phyloP scores from a whole-genome alignment of 2,329 filamentous ascomycete genomes.

The Penicillium olsonii region DNA sequence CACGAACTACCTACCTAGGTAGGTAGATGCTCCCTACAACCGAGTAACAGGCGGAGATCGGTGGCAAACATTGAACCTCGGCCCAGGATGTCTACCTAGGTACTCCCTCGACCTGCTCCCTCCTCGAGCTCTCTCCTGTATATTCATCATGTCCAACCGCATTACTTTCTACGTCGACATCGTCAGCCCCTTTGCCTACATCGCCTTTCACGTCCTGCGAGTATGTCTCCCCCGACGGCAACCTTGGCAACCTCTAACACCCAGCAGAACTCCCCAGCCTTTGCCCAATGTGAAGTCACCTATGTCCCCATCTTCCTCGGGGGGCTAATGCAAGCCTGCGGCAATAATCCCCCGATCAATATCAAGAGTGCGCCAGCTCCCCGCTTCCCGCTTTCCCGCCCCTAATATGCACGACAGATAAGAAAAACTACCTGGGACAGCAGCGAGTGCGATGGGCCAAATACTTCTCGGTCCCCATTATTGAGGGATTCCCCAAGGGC shows the following conservation, averaged over 20 bases:
- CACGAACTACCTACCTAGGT: too few relatives aligned
- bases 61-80: not conserved
- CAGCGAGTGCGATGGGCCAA: constrained; percentile 58
- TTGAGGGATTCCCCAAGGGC: constrained; percentile 44
- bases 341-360: constrained; percentile 15
- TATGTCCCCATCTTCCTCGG: constrained; percentile 16
- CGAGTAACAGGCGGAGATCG: too few relatives aligned
- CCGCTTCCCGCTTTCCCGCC: too few relatives aligned
- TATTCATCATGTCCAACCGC: not conserved
- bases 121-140: too few relatives aligned
- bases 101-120: too few relatives aligned
- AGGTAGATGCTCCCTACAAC: too few relatives aligned
- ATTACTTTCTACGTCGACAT: constrained; percentile 19
- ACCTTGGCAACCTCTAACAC: not conserved
- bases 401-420: too few relatives aligned
- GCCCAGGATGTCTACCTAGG: too few relatives aligned
- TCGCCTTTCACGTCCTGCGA: constrained; percentile 15
- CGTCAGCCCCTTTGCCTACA: constrained; percentile 18
- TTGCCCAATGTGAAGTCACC: constrained; percentile 14
- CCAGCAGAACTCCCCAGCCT: constrained; percentile 15
- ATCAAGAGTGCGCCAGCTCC: constrained; percentile 12
- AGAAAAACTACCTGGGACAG: constrained; percentile 57
- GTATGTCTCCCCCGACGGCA: not conserved
- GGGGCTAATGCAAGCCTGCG: constrained; percentile 17
- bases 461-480: constrained; percentile 57